Base-by-base conservation (phyloP, 139 green algal genomes). In the Closterium sp. region DNA sequence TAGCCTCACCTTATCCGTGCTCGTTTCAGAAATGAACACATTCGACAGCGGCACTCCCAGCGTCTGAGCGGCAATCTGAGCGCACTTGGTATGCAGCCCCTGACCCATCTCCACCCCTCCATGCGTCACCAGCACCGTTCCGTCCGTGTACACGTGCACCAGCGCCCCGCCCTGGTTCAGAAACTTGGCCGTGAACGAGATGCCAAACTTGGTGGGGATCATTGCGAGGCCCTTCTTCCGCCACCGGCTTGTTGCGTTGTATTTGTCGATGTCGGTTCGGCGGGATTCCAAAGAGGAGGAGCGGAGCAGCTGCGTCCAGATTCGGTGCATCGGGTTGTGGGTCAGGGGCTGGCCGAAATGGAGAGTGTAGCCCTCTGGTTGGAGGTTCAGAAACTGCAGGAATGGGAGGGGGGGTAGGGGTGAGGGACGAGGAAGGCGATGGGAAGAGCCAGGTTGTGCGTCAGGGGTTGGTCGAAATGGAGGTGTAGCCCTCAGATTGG, bases 51-150 rank as follows among this genome's bases (percentile, higher is more conserved):
- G 97, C 9, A 98, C 89, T 21, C 95, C 94, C 32, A 99, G 95
- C 27, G 94, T 93, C n/a, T 97, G 93, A 2, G 97, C 97, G 11
- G 97, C 97, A 24, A 99, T 94, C 95, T 99, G 97, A 0, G 96
- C 96, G 88, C 99, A 97, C 96, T 99, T 99, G 89, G 97, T 99
- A 96, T 99, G 98, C 92, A 99, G 96, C 6, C 98, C 98, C 96
- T 99, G 98, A 0, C 98, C 98, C 98, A 99, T 99, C 96, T 99
- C 98, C 91, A 99, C 97, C 13, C 98, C 98, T 5, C 98, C 97
- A 88, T 99, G 98, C 0, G 97, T 98, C 19, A 99, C 97, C 91
- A 99, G 95, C 84, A 98, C 97, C 0, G 96, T 98, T 89, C 98
- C 98, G 86, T 99, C 98, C 13, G 96, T 96, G 94, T 98, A 99